Base-by-base conservation (phyloP, 2,329 filamentous ascomycete species). In the Colletotrichum filicis region DNA sequence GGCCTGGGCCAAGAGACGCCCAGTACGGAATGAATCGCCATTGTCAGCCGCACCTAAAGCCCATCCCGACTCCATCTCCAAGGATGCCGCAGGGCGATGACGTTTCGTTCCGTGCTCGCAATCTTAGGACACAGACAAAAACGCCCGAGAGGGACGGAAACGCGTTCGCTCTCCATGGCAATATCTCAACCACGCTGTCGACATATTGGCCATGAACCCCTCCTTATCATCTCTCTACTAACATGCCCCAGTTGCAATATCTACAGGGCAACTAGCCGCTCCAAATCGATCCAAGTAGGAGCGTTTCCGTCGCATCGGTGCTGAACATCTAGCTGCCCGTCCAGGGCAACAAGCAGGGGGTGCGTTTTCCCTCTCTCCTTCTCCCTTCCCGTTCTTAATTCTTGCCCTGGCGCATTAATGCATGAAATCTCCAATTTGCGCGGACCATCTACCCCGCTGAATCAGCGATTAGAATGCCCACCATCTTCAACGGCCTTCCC, bases 401-500 rank as follows among this genome's bases (percentile, higher is more conserved):
- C 35, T 60, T 28, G 28, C 49, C 70, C 66, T 30, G 35, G 57
- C 66, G 66, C 66, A 73, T 73, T 70, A 61, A 71, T 71, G 71
- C 71, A 71, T 71, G 56, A 73, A 71, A 61, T 73, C 66, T 61
- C 66, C 49, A 69, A 73, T 70, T 70, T 73, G 66, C 60, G 37
- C 55, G 60, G 66, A 46, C 70, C 66, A 73, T 66, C 66, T 70
- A 73, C 66, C 70, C 71, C 71, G 71, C 71, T 66, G 71, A 73
- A 70, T 73, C 71, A 73, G 66, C 61, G n/a, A 70, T 71, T 73
- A 73, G 66, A 56, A 61, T 66, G 35, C 59, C 66, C 71, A 60
- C 71, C 71, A 65, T 70, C 60, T 73, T 65, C 61, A 61, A 73
- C 66, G 71, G 71, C 49, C 71, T 73, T 73, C 66, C 70, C 71